These are phyloP conservation scores for Pythium biforme DNA, from an alignment of 352 stramenopile species.

Conservation along the genomic window DNA sequence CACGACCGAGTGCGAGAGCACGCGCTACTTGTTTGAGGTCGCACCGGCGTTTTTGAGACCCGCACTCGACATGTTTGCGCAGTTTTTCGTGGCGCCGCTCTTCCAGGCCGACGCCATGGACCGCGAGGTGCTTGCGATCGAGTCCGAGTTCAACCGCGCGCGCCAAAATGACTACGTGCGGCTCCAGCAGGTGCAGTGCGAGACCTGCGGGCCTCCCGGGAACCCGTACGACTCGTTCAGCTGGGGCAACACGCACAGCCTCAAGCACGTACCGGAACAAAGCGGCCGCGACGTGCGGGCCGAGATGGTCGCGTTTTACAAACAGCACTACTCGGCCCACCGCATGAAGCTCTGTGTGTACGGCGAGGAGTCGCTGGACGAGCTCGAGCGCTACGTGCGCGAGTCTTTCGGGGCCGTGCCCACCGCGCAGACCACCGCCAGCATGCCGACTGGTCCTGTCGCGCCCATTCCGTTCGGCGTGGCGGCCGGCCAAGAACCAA, in stretches of 20 bases:
- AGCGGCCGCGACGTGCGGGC: slow-evolving; percentile 31
- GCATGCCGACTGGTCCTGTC: neutral
- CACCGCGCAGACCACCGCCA: neutral
- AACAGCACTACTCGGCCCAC: slow-evolving; percentile 38
- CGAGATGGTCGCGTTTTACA: slow-evolving; percentile 38
- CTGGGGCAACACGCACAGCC: slow-evolving; percentile 57
- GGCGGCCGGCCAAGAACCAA: slow-evolving; percentile 24
- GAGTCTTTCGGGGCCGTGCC: slow-evolving; percentile 38
- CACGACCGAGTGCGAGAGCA: slow-evolving; percentile 81
- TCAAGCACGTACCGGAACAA: slow-evolving; percentile 24
- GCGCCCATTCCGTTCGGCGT: slow-evolving; percentile 27
- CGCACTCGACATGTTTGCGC: slow-evolving; percentile 81
- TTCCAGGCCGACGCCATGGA: slow-evolving; percentile 47
- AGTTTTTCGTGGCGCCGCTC: slow-evolving; percentile 87
- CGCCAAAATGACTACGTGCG: slow-evolving; percentile 42
- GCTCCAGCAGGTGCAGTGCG: slow-evolving; percentile 42
- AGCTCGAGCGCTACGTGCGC: slow-evolving; percentile 34
- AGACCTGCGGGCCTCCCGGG: slow-evolving; percentile 13
- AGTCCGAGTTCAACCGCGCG: slow-evolving; percentile 59
- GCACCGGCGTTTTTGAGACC: slow-evolving; percentile 27
- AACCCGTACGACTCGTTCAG: slow-evolving; percentile 47
- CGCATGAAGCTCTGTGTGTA: slow-evolving; percentile 52
- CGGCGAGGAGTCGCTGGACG: slow-evolving; percentile 35
- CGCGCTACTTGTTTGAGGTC: slow-evolving; percentile 86
- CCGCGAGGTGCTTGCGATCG: slow-evolving; percentile 61